Percentiles rank a stretch among this genome's conserved stretches.
These are phyloP conservation scores for Ganoderma sinense DNA, from an alignment of 1,284 basidiomycete genomes.

Conservation along the genomic window DNA sequence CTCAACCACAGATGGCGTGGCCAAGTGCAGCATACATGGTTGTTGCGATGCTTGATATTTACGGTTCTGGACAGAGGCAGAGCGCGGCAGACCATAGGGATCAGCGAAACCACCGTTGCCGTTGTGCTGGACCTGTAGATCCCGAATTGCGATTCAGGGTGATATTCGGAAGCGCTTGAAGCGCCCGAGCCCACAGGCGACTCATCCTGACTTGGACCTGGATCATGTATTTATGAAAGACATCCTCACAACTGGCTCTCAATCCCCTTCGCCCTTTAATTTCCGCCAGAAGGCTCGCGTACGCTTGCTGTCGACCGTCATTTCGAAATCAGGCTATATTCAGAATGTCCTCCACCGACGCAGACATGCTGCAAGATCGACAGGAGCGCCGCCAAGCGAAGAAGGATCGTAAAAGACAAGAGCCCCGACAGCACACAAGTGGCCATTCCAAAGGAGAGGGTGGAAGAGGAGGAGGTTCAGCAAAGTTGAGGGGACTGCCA, in stretches of 20 bases:
- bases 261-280: background rate
- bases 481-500: constrained; percentile 55
- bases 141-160: background rate
- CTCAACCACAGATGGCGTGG: background rate
- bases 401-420: constrained; percentile 21
- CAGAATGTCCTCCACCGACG: background rate
- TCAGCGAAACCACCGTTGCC: background rate
- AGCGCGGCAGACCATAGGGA: background rate
- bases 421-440: constrained; percentile 9
- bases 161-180: background rate
- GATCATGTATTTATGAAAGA: background rate
- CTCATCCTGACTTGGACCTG: background rate
- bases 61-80: too few species aligned
- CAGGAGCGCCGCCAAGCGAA: constrained; percentile 14
- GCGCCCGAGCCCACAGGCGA: background rate
- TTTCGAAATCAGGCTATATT: background rate
- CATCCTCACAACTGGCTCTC: background rate
- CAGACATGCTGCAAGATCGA: constrained; percentile 3
- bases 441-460: constrained; percentile 12
- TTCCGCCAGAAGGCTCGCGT: background rate
- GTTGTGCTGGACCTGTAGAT: constrained; percentile 1
- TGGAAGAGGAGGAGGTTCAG: constrained; percentile 26
- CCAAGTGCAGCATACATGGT: background rate
- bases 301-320: background rate
- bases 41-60: background rate